Conservation (phyloP, 1,284 basidiomycete genomes). For the Ceratobasidium sp. region DNA sequence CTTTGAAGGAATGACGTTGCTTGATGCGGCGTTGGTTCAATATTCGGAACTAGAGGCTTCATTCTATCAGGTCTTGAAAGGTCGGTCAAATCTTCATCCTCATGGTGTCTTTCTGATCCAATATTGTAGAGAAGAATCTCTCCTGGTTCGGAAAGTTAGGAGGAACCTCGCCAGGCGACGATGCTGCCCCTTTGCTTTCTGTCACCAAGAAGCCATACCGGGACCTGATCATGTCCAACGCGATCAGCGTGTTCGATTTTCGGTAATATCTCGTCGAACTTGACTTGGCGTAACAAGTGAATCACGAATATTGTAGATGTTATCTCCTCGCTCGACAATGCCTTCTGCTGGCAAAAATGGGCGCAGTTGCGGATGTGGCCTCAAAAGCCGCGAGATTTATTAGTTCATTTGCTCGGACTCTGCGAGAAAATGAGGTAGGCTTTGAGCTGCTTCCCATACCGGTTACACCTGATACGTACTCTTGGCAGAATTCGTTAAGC, state of each 20-base stretch:
- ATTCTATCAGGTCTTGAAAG: slow-evolving; percentile 72
- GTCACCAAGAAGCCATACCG: slow-evolving; percentile 84
- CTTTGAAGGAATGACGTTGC: slow-evolving; percentile 87
- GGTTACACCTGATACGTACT: slow-evolving; percentile 31
- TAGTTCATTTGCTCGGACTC: slow-evolving; percentile 76
- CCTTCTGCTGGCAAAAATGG: slow-evolving; percentile 74
- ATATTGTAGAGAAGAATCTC: slow-evolving; percentile 76
- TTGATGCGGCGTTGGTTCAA: slow-evolving; percentile 87
- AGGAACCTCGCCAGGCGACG: slow-evolving; percentile 72
- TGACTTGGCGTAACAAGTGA: background rate
- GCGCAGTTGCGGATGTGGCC: slow-evolving; percentile 71
- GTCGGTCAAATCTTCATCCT: slow-evolving; percentile 37
- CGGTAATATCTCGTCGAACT: slow-evolving; percentile 51
- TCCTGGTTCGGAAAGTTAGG: slow-evolving; percentile 91
- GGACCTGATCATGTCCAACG: slow-evolving; percentile 87
- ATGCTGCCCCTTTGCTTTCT: slow-evolving; percentile 82
- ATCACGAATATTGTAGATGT: slow-evolving; percentile 50
- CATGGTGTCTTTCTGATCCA: slow-evolving; percentile 45
- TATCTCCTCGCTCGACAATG: slow-evolving; percentile 92
- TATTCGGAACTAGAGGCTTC: slow-evolving; percentile 92
- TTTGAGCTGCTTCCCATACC: background rate
- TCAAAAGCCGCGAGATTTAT: slow-evolving; percentile 76
- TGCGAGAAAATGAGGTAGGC: slow-evolving; percentile 78
- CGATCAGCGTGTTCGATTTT: slow-evolving; percentile 94
- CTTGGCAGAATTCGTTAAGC: slow-evolving; percentile 57